These are phyloP conservation scores for Auricularia sp. DNA, from an alignment of 768 basidiomycete genomes.

Conservation along the genomic window DNA sequence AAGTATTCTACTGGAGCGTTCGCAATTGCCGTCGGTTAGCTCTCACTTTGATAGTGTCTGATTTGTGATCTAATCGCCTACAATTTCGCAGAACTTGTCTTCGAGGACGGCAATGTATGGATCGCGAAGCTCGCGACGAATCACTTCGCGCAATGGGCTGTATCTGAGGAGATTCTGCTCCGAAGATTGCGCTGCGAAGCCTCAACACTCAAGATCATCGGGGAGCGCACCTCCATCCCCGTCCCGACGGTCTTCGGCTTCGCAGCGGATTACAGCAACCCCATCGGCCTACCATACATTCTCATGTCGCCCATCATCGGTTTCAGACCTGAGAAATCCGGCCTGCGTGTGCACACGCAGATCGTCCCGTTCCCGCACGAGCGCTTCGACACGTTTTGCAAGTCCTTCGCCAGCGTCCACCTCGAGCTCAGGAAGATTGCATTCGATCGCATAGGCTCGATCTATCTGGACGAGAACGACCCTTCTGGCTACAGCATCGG, in stretches of 20 bases:
- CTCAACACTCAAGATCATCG: not conserved
- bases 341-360: not conserved
- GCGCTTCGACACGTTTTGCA: not conserved
- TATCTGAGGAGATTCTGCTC: not conserved
- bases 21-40: not conserved
- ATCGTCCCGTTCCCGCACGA: not conserved
- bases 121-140: not conserved
- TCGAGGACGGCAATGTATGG: not conserved
- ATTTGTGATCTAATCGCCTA: not conserved
- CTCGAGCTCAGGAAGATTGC: not conserved
- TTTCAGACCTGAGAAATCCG: not conserved
- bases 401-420: not conserved
- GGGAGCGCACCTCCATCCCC: not conserved
- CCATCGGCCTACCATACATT: not conserved
- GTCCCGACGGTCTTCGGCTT: not conserved
- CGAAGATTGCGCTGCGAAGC: not conserved
- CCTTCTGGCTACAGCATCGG: not conserved
- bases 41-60: not conserved
- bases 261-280: not conserved
- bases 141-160: not conserved
- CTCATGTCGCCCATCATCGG: not conserved
- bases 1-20: not conserved
- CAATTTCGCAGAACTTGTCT: not conserved
- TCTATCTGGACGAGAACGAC: not conserved
- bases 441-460: not conserved